phyloP scores from a whole-genome alignment of 257 asterid species.

The Nicotiana knightiana region DNA sequence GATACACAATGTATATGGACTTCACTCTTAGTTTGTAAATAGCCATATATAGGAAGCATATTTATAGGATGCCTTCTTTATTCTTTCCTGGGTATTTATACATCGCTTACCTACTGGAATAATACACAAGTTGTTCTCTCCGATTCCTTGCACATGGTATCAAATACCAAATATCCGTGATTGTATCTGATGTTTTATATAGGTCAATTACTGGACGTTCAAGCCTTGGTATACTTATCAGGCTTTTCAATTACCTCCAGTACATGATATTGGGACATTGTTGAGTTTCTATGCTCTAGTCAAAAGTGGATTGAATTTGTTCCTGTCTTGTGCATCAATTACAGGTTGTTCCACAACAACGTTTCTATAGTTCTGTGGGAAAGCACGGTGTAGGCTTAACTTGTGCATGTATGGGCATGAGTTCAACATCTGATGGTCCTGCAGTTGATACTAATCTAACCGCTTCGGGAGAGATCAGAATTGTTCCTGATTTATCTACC shows the following conservation, averaged over 20 bases:
- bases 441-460: constrained; percentile 74
- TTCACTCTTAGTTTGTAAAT: too few species aligned
- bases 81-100: too few species aligned
- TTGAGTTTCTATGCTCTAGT: background rate
- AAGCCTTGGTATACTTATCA: background rate
- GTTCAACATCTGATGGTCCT: constrained; percentile 65
- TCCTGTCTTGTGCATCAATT: constrained; percentile 1
- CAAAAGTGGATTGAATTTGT: background rate
- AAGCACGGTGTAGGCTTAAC: constrained; percentile 81
- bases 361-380: constrained; percentile 47
- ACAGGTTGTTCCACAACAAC: constrained; percentile 71
- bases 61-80: too few species aligned
- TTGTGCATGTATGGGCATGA: constrained; percentile 74
- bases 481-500: constrained; percentile 76
- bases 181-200: background rate
- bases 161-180: background rate
- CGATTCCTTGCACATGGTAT: too few species aligned
- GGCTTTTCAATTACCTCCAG: background rate
- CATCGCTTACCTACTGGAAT: too few species aligned
- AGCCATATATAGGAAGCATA: too few species aligned
- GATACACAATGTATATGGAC: too few species aligned
- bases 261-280: background rate
- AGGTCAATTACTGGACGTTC: background rate
- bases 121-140: too few species aligned
- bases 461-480: constrained; percentile 83